These are phyloP conservation scores for Pleurotus giganteus DNA, from an alignment of 768 basidiomycete genomes.

Conservation along the genomic window DNA sequence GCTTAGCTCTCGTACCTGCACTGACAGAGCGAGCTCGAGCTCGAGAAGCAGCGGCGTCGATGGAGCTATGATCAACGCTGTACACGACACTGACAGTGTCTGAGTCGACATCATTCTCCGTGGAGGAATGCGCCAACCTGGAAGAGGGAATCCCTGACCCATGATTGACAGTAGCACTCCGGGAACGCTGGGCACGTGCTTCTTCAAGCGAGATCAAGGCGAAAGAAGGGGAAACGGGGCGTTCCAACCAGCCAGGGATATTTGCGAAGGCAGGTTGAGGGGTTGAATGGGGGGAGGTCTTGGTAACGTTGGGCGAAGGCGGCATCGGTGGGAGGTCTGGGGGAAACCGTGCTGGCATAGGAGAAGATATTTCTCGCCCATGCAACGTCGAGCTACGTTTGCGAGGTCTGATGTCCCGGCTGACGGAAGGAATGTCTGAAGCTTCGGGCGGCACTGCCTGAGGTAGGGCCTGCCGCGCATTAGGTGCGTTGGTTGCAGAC, in stretches of 20 bases:
- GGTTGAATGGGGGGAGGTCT: conserved; percentile 14
- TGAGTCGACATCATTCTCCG: conserved; percentile 27
- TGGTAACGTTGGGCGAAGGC: conserved; percentile 24
- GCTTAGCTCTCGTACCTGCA: conserved; percentile 51
- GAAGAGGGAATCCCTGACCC: conserved; percentile 23
- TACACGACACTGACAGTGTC: conserved; percentile 21
- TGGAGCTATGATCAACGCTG: conserved; percentile 22
- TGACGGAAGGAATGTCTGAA: conserved; percentile 26
- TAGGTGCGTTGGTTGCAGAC: conserved; percentile 21
- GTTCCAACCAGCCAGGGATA: conserved; percentile 53
- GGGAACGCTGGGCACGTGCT: conserved; percentile 69
- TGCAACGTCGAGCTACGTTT: conserved; percentile 35
- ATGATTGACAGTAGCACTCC: conserved; percentile 42
- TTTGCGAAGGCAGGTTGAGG: conserved; percentile 22
- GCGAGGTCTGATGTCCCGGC: conserved; percentile 11
- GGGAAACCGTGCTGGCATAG: conserved; percentile 39
- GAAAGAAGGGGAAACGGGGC: conserved; percentile 46
- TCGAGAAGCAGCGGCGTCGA: conserved; percentile 21
- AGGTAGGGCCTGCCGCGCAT: conserved; percentile 29
- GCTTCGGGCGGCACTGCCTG: conserved; percentile 35
- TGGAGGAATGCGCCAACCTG: conserved; percentile 21
- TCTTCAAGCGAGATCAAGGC: conserved; percentile 76
- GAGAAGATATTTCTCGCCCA: conserved; percentile 56
- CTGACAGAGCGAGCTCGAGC: conserved; percentile 62
- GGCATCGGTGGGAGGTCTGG: conserved; percentile 14